These are phyloP conservation scores for Podospora australis DNA, from an alignment of 495 filamentous ascomycete genomes.

Conservation along the genomic window DNA sequence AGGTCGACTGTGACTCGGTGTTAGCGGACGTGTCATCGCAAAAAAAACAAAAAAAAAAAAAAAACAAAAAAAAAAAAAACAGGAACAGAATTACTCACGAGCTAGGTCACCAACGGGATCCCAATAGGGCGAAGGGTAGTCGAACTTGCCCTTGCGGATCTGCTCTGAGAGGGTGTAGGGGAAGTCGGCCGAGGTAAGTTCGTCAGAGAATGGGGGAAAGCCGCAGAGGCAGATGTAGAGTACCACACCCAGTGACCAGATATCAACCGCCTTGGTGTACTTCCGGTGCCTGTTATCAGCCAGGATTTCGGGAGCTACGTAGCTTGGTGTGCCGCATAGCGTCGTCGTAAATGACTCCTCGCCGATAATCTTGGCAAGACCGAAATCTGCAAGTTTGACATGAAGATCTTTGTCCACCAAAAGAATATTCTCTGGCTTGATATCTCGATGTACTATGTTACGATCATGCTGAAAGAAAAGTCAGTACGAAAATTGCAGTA, in stretches of 20 bases:
- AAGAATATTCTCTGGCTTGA: slow-evolving; percentile 98
- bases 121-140: slow-evolving; percentile 98
- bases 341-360: slow-evolving; percentile 98
- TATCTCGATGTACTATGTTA: slow-evolving; percentile 95
- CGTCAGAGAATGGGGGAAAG: slow-evolving; percentile 95
- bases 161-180: slow-evolving; percentile 85
- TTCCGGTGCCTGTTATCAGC: slow-evolving; percentile 67
- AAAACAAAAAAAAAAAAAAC: too few species aligned
- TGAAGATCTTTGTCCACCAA: slow-evolving; percentile 73
- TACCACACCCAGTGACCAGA: slow-evolving; percentile 98
- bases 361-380: slow-evolving; percentile 96
- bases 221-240: slow-evolving; percentile 98
- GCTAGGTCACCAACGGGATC: slow-evolving; percentile 86
- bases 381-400: slow-evolving; percentile 95
- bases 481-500: too few species aligned
- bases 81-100: slow-evolving; percentile 26
- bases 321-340: slow-evolving; percentile 90
- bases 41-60: too few species aligned
- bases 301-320: slow-evolving; percentile 95
- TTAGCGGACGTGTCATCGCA: slow-evolving; percentile 11
- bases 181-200: slow-evolving; percentile 71
- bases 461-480: too few species aligned
- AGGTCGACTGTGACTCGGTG: slow-evolving; percentile 57
- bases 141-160: slow-evolving; percentile 81
- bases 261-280: slow-evolving; percentile 92